A percentile compares a stretch with the other conserved stretches of the same genome.
Evolutionary conservation across 352 stramenopile genomes (phyloP).

Genomic region (Pythium sp.): DNA sequence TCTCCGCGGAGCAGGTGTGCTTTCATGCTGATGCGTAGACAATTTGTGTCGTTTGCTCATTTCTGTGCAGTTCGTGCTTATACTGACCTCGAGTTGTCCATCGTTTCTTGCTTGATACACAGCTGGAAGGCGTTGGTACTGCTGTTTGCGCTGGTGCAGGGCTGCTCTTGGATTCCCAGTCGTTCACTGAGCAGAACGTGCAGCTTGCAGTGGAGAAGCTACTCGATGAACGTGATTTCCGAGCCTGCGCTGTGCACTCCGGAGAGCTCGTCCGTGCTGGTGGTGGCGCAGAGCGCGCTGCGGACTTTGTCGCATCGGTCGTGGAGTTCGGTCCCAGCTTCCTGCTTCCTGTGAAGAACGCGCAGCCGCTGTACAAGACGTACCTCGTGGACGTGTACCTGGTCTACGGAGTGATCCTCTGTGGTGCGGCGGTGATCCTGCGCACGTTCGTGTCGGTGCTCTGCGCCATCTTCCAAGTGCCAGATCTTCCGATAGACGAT

Average conservation of each 20-base stretch:
- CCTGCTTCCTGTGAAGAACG: slow-evolving; percentile 48
- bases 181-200: slow-evolving; percentile 36
- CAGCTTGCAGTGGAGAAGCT: slow-evolving; percentile 34
- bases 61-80: not conserved
- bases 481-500: not conserved
- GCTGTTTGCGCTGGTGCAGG: slow-evolving; percentile 56
- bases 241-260: slow-evolving; percentile 36
- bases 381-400: slow-evolving; percentile 85
- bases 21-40: not conserved
- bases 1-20: slow-evolving; percentile 65
- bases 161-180: slow-evolving; percentile 29
- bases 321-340: slow-evolving; percentile 49
- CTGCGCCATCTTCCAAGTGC: slow-evolving; percentile 59
- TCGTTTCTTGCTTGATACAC: not conserved
- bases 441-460: slow-evolving; percentile 73
- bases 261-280: slow-evolving; percentile 61
- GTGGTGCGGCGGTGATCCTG: slow-evolving; percentile 75
- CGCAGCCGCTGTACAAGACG: slow-evolving; percentile 79
- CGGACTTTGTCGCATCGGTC: slow-evolving; percentile 54
- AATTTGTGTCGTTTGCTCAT: not conserved
- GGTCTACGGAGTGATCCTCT: slow-evolving; percentile 84
- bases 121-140: slow-evolving; percentile 66
- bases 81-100: not conserved
- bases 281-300: slow-evolving; percentile 49
- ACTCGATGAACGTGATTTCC: slow-evolving; percentile 37